Conservation (phyloP, 2,329 filamentous ascomycete species). For the Tolypocladium amazonense region DNA sequence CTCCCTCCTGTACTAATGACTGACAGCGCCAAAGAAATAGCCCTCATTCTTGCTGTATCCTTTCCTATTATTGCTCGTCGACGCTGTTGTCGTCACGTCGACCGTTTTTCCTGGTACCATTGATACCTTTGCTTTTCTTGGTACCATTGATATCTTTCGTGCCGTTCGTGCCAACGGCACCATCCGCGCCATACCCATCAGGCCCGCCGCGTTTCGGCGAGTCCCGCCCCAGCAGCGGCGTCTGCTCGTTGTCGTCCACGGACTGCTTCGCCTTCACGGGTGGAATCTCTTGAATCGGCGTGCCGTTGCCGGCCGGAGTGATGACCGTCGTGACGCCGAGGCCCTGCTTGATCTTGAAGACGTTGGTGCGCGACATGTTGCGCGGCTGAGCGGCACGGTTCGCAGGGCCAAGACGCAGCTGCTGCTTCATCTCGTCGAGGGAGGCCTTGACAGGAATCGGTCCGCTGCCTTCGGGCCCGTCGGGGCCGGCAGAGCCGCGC, state of each 20-base stretch:
- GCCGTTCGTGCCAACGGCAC: not conserved
- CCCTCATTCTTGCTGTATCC: not conserved
- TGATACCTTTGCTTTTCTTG: not conserved
- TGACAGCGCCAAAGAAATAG: not conserved
- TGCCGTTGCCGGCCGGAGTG: conserved; percentile 2
- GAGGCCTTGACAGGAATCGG: conserved; percentile 48
- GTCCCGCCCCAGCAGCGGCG: conserved; percentile 5
- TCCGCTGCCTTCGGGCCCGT: conserved; percentile 33
- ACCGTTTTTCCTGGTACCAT: not conserved
- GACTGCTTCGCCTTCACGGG: not conserved
- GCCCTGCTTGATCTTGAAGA: conserved; percentile 55
- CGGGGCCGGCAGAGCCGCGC: conserved; percentile 42
- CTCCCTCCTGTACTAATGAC: not conserved
- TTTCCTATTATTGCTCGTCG: not conserved
- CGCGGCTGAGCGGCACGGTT: conserved; percentile 55
- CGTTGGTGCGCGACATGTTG: conserved; percentile 43
- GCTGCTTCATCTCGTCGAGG: conserved; percentile 50
- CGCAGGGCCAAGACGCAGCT: conserved; percentile 56
- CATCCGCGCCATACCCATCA: conserved; percentile 6
- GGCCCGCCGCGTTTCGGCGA: conserved; percentile 3
- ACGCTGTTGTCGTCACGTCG: not conserved
- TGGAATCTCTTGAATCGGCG: conserved; percentile 1
- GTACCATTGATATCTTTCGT: too few species aligned
- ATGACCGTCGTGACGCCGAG: conserved; percentile 8
- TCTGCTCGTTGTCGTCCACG: conserved; percentile 4